phyloP scores from a whole-genome alignment of 331 rosid genomes.

The Rosa hybrid region DNA sequence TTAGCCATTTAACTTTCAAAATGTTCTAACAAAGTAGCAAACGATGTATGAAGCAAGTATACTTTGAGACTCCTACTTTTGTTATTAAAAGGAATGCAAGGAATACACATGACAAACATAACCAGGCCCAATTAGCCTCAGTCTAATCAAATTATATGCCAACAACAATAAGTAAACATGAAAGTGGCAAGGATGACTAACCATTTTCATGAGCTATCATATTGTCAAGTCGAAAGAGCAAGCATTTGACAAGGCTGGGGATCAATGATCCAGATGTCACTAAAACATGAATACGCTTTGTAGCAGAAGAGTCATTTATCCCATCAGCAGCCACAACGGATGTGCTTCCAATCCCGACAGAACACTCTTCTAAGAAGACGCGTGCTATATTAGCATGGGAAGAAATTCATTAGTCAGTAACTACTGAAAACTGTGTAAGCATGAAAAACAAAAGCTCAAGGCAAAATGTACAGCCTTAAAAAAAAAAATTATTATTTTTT shows the following conservation, averaged over 20 bases:
- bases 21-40: not conserved
- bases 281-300: slow-evolving; percentile 57
- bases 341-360: slow-evolving; percentile 37
- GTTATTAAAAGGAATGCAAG: not conserved
- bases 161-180: slow-evolving; percentile 4
- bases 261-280: slow-evolving; percentile 95
- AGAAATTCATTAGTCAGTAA: slow-evolving; percentile 19
- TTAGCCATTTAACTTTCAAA: not conserved
- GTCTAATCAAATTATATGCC: not conserved
- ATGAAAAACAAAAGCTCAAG: not conserved
- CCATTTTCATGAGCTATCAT: slow-evolving; percentile 67
- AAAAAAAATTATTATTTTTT: not conserved
- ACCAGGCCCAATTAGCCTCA: not conserved
- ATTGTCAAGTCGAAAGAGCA: slow-evolving; percentile 75
- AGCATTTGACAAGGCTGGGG: slow-evolving; percentile 89
- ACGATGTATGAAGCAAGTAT: not conserved
- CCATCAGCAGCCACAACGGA: slow-evolving; percentile 45
- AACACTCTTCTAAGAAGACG: slow-evolving; percentile 72
- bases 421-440: not conserved
- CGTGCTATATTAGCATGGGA: slow-evolving; percentile 51
- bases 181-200: slow-evolving; percentile 36
- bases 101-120: not conserved
- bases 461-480: not conserved
- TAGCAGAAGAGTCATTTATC: slow-evolving; percentile 35
- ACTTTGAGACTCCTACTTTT: not conserved